Percentiles rank a stretch among this genome's conserved stretches.
Conservation (phyloP, 768 basidiomycete genomes). For the Russula vinacea region DNA sequence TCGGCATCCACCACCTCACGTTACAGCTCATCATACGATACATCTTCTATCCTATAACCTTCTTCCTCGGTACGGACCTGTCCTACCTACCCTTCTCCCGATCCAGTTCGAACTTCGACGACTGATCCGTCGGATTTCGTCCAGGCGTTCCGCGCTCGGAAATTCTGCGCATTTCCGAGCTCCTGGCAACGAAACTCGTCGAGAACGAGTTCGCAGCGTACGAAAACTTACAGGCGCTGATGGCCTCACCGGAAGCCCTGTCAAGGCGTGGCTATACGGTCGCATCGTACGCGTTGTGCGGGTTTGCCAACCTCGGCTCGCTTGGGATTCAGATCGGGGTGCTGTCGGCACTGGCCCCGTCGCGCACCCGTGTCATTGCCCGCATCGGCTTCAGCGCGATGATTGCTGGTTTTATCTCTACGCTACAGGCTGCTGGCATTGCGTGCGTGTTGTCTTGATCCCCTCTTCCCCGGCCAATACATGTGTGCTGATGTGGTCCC, state of each 20-base stretch:
- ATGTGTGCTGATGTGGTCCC: slow-evolving; percentile 2
- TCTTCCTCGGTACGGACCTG: slow-evolving; percentile 52
- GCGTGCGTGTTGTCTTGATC: slow-evolving; percentile 42
- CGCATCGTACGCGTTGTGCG: slow-evolving; percentile 83
- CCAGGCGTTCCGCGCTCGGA: slow-evolving; percentile 75
- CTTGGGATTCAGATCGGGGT: slow-evolving; percentile 86
- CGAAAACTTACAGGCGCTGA: slow-evolving; percentile 49
- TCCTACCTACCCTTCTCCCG: not conserved
- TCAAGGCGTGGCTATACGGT: slow-evolving; percentile 76
- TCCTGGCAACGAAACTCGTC: slow-evolving; percentile 83
- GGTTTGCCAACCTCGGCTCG: slow-evolving; percentile 85
- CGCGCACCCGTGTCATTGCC: slow-evolving; percentile 68
- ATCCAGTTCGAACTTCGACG: not conserved
- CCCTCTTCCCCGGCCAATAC: not conserved
- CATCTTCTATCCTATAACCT: slow-evolving; percentile 83
- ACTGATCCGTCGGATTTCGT: slow-evolving; percentile 11
- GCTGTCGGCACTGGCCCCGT: slow-evolving; percentile 63
- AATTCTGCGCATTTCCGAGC: slow-evolving; percentile 73
- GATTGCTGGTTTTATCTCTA: slow-evolving; percentile 68
- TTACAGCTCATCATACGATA: slow-evolving; percentile 84
- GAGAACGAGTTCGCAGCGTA: slow-evolving; percentile 88
- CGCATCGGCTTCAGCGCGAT: slow-evolving; percentile 64
- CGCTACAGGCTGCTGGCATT: slow-evolving; percentile 57
- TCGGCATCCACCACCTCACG: slow-evolving; percentile 78
- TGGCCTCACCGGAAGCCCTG: slow-evolving; percentile 49